A percentile compares a stretch with the other conserved stretches of the same genome.
Conservation (phyloP, 306 rosid genomes). For the Vigna unguiculata region DNA sequence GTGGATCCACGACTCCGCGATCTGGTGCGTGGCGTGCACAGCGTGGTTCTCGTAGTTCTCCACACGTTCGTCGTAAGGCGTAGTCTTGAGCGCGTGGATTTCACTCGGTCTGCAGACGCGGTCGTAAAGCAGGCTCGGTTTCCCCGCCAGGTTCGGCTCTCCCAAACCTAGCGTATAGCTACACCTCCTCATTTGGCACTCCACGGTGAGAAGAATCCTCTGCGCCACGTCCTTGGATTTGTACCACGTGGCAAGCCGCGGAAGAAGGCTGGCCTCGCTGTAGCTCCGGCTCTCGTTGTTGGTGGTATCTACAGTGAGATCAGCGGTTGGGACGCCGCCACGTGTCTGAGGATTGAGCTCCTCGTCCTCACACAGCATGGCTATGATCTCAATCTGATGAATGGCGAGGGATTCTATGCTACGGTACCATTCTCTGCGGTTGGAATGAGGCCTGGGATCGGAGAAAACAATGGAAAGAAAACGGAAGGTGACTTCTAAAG, state of each 20-base stretch:
- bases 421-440: slow-evolving; percentile 74
- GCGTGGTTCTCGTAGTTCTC: slow-evolving; percentile 74
- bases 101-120: slow-evolving; percentile 68
- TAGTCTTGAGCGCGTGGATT: slow-evolving; percentile 55
- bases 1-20: slow-evolving; percentile 76
- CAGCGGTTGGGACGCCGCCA: slow-evolving; percentile 67
- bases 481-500: slow-evolving; percentile 80
- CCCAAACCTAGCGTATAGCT: slow-evolving; percentile 83
- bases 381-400: slow-evolving; percentile 65
- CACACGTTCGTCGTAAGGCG: slow-evolving; percentile 56
- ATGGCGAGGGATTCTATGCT: slow-evolving; percentile 66
- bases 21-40: slow-evolving; percentile 78
- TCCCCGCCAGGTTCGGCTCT: slow-evolving; percentile 73
- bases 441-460: slow-evolving; percentile 75
- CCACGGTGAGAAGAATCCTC: slow-evolving; percentile 74
- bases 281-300: slow-evolving; percentile 46
- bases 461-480: slow-evolving; percentile 68
- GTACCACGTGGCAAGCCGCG: slow-evolving; percentile 77
- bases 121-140: slow-evolving; percentile 76
- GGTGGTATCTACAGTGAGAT: slow-evolving; percentile 37
- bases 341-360: slow-evolving; percentile 56
- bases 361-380: slow-evolving; percentile 75
- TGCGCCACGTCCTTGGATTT: slow-evolving; percentile 65
- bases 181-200: slow-evolving; percentile 77
- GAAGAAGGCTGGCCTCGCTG: slow-evolving; percentile 76